These are phyloP conservation scores for Trametes cubensis DNA, from an alignment of 768 basidiomycete genomes.

Conservation along the genomic window DNA sequence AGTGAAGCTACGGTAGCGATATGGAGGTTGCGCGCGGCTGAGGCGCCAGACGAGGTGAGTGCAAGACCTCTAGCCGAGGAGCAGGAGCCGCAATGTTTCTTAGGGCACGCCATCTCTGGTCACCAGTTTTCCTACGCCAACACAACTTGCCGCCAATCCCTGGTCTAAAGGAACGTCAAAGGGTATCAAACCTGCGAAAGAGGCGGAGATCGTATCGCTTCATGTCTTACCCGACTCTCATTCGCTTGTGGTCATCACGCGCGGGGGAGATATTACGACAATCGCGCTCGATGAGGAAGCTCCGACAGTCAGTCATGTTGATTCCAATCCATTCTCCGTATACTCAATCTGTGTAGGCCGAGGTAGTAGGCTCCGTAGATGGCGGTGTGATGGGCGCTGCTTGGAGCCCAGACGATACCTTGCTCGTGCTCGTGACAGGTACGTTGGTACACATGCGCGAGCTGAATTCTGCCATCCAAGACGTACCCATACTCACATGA, in stretches of 20 bases:
- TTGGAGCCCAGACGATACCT: slow-evolving; percentile 92
- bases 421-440: slow-evolving; percentile 85
- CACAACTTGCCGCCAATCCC: slow-evolving; percentile 26
- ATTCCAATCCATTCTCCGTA: background rate
- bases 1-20: slow-evolving; percentile 48
- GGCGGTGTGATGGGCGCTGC: slow-evolving; percentile 77
- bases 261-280: slow-evolving; percentile 82
- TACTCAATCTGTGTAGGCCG: slow-evolving; percentile 48
- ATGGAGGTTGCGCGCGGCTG: slow-evolving; percentile 43
- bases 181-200: background rate
- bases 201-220: slow-evolving; percentile 59
- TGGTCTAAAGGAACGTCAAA: slow-evolving; percentile 22
- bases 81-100: slow-evolving; percentile 8
- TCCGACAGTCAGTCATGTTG: slow-evolving; percentile 42
- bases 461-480: background rate
- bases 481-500: background rate
- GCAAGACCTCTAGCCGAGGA: no score
- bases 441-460: slow-evolving; percentile 16
- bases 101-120: slow-evolving; percentile 21
- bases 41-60: slow-evolving; percentile 19
- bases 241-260: slow-evolving; percentile 64
- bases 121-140: slow-evolving; percentile 20
- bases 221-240: slow-evolving; percentile 74
- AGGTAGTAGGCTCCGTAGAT: slow-evolving; percentile 87
- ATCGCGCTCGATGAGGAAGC: slow-evolving; percentile 56